Evolutionary conservation across 2,329 filamentous ascomycete species (phyloP), one percentile per base, ranked within the genome.

Genomic region (Coccinonectria pachysandricola): DNA sequence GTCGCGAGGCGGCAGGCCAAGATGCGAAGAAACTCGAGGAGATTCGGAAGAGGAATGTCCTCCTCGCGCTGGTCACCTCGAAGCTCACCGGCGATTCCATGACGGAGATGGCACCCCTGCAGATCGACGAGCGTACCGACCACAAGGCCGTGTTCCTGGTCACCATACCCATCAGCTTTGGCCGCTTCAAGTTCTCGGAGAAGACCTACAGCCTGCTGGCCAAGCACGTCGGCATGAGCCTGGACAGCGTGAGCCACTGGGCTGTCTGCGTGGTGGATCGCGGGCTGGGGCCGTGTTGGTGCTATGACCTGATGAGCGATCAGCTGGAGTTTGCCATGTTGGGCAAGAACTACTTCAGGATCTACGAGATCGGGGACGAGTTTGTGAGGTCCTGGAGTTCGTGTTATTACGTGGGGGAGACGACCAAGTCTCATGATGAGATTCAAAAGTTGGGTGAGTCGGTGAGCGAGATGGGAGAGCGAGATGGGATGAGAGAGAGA

Each of bases 251-350:
- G 4, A 45, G 42, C 24, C 42, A 45, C 5, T 45, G 42, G 42
- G 42, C 42, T 2, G 35, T 45, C 0, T 45, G 42, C 12, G 42
- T 45, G 4, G 37, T 45, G 1, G 40, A 43, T 14, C 30, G 42
- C 7, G 38, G 33, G 4, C 29, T 45, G 2, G 38, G 30, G 1
- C 24, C 31, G 1, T 38, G 34, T 13, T 45, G 42, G 15, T 45
- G 40, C 23, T 45, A 45, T 8, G 42, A 45, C 22, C 25, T 45
- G 8, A 45, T 45, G 42, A 46, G 42, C 6, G 42, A 45, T 21
- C 34, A 42, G 3, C 5, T 45, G 12, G 42, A 45, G 21, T 28
- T 45, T 15, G 38, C 30, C 2, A 36, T 34, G 9, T 4, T 45
- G 19, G 42, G 42, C 1, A 45, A 31, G 23, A 45, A 45, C 3